Base-by-base conservation (phyloP, 1,284 basidiomycete genomes). In the Cryptococcus sp. region DNA sequence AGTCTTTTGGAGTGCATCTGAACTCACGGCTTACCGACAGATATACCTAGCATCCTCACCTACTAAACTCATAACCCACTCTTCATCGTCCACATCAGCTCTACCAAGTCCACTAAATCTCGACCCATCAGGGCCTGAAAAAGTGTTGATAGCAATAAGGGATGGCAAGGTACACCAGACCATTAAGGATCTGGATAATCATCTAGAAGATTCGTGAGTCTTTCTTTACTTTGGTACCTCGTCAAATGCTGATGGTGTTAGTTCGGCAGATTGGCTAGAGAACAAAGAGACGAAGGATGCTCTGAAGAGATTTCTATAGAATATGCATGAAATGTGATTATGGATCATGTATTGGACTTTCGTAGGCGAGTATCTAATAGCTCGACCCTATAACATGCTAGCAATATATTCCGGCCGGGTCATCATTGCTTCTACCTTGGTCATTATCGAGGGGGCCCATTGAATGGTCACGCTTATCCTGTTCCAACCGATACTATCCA, bases 131-230 rank as follows among this genome's bases (percentile, higher is more conserved):
- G 34, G 55, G 2, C 62, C 66, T 14, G 18, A 54, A 0, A 54
- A 52, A 21, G 52, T 67, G 7, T 55, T 71, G 31, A 46, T 48
- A 25, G 53, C 60, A 14, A 60, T 76, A 1, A 48, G 63, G 28
- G 52, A 59, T 10, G 52, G 57, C n/a, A 54, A 57, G 14, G 52
- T 64, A 24, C 66, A 71, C 46, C 19, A 42, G 7, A 34, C 46
- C 2, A 43, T 76, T 18, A 57, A 61, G 2, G 76, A 77, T 46
- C 70, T 72, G 49, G 76, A 77, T 54, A 73, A 73, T 43, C 70
- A 76, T 52, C 54, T 76, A 7, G 73, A 74, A 47, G 70, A 76
- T 46, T 54, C 67, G 57, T 71, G 59, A 54, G 70, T 73, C 22
- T n/a, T 13, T 36, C 19, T 45, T 40, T 40, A 32, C 25, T 2